Conservation (phyloP, 2,329 filamentous ascomycete genomes). For the Xylaria sp. region DNA sequence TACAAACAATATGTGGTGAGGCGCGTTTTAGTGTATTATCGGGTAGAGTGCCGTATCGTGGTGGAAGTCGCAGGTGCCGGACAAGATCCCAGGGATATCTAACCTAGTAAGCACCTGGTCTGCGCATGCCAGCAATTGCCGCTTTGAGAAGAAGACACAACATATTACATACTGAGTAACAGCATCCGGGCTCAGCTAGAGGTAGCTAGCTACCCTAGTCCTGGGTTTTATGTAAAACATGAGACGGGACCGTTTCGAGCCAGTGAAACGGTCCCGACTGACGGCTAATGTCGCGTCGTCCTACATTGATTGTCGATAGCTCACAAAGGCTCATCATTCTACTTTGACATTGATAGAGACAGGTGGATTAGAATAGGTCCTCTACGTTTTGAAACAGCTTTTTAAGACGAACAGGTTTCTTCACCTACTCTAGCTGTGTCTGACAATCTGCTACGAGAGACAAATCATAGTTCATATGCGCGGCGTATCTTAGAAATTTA, state of each 20-base stretch:
- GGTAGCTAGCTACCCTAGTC: neutral
- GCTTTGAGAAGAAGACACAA: neutral
- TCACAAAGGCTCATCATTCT: neutral
- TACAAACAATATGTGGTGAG: no score
- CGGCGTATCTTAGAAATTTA: neutral
- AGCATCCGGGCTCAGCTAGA: neutral
- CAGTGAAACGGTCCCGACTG: slow-evolving; percentile 3
- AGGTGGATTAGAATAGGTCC: neutral
- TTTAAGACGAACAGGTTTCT: neutral
- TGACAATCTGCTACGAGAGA: neutral
- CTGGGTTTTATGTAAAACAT: neutral
- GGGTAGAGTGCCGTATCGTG: neutral
- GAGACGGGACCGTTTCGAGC: neutral
- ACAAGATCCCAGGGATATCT: neutral
- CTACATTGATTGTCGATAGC: neutral
- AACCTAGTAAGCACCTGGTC: neutral
- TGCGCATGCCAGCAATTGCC: slow-evolving; percentile 3
- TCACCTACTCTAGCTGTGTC: neutral
- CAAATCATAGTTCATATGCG: neutral
- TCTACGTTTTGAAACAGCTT: slow-evolving; percentile 11
- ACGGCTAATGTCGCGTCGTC: slow-evolving; percentile 9
- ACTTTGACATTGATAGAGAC: no score
- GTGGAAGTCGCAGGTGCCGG: slow-evolving; percentile 2
- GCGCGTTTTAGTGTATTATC: slow-evolving; percentile 2
- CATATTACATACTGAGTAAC: neutral